phyloP scores from a whole-genome alignment of 2,329 filamentous ascomycete genomes.

The Lachnellula cervina region DNA sequence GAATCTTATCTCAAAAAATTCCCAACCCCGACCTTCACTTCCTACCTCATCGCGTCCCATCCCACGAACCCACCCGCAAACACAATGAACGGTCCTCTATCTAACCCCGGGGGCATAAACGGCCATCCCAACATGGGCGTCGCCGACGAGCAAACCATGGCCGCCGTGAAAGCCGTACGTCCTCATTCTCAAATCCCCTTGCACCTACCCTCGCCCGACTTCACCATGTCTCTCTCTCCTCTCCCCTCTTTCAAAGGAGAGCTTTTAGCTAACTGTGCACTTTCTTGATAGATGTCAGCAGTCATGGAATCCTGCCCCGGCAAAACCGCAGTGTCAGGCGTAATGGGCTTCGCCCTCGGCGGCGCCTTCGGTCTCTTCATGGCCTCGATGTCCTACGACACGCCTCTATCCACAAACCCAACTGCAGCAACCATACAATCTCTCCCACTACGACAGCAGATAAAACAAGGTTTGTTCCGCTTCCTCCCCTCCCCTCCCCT shows the following conservation, averaged over 20 bases:
- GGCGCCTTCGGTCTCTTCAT: slow-evolving; percentile 96
- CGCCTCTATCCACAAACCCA: slow-evolving; percentile 56
- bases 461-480: slow-evolving; percentile 50
- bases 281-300: slow-evolving; percentile 28
- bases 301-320: slow-evolving; percentile 85
- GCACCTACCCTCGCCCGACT: background rate
- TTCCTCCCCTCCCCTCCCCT: background rate
- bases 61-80: background rate
- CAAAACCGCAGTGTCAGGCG: slow-evolving; percentile 85
- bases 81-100: slow-evolving; percentile 26
- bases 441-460: slow-evolving; percentile 80
- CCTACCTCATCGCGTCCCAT: background rate
- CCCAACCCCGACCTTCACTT: background rate
- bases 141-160: slow-evolving; percentile 26
- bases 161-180: slow-evolving; percentile 30
- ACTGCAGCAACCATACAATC: slow-evolving; percentile 42
- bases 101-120: background rate
- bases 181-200: background rate
- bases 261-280: background rate
- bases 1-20: background rate
- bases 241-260: background rate
- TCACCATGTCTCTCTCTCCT: too few species aligned
- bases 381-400: slow-evolving; percentile 99
- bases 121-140: slow-evolving; percentile 2
- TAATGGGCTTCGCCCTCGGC: slow-evolving; percentile 90